A percentile compares a stretch with the other conserved stretches of the same genome.
Conservation (phyloP, 208 protist species). For the Acanthamoeba sp. region DNA sequence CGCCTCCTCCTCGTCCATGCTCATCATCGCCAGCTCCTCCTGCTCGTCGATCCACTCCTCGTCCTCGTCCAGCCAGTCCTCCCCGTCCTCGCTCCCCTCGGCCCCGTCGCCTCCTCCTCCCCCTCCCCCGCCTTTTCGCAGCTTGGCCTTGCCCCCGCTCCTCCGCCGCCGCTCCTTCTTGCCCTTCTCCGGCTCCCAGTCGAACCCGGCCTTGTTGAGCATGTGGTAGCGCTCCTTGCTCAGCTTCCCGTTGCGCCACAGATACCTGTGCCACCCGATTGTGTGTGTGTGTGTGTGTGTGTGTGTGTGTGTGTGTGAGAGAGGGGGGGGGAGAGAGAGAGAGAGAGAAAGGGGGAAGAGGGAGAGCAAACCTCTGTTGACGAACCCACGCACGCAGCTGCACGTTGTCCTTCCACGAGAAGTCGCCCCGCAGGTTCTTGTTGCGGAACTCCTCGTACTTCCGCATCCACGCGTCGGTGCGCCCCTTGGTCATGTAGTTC, state of each 20-base stretch:
- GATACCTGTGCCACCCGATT: not conserved
- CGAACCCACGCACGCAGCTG: constrained; percentile 35
- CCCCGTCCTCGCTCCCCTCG: not conserved
- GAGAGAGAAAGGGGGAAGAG: not conserved
- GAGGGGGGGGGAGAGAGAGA: not conserved
- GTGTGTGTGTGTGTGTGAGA: not conserved
- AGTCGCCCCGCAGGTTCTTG: constrained; percentile 61
- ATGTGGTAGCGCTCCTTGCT: constrained; percentile 41
- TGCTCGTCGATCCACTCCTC: not conserved
- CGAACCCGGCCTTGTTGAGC: constrained; percentile 59
- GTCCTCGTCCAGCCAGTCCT: constrained; percentile 39
- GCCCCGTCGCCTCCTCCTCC: not conserved
- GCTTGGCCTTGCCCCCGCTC: constrained; percentile 4
- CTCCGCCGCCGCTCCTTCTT: constrained; percentile 23
- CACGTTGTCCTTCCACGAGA: constrained; percentile 63
- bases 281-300: not conserved
- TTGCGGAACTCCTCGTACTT: constrained; percentile 68
- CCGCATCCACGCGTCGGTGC: constrained; percentile 61
- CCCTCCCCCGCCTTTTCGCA: not conserved
- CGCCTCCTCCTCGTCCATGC: not conserved
- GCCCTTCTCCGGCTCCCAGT: constrained; percentile 57
- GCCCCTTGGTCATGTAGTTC: constrained; percentile 67
- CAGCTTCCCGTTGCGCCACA: constrained; percentile 51
- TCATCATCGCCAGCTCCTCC: not conserved
- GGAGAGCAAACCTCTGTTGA: not conserved